Evolutionary conservation across 2,329 filamentous ascomycete genomes (phyloP).

Genomic region (Emmonsiellopsis sp.): DNA sequence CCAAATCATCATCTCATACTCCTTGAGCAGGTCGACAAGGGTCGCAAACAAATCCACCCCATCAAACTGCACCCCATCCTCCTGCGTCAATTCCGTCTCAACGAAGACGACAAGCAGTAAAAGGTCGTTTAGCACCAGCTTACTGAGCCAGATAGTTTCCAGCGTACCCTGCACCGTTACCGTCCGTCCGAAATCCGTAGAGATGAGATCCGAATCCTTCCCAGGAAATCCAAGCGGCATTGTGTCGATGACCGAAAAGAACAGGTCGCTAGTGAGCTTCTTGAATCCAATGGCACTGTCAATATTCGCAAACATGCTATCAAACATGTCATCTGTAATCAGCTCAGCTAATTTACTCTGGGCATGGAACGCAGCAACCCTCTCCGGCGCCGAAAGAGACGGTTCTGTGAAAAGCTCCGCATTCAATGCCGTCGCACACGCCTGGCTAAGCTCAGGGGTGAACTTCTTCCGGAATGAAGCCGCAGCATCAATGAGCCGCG

Average conservation of each 20-base stretch:
- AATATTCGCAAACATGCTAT: constrained; percentile 58
- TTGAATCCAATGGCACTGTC: constrained; percentile 52
- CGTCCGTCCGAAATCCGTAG: constrained; percentile 66
- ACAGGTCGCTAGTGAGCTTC: constrained; percentile 40
- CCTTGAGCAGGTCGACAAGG: constrained; percentile 60
- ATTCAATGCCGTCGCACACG: constrained; percentile 58
- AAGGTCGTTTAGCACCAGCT: constrained; percentile 69
- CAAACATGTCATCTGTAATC: constrained; percentile 72
- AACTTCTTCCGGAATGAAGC: constrained; percentile 61
- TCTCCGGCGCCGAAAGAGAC: constrained; percentile 58
- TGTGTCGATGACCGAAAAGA: constrained; percentile 42
- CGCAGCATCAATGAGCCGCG: constrained; percentile 59
- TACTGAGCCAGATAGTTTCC: constrained; percentile 64
- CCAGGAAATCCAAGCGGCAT: constrained; percentile 34
- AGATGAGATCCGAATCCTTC: constrained; percentile 34
- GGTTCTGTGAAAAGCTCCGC: constrained; percentile 67
- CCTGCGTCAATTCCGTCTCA: constrained; percentile 68
- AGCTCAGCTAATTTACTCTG: constrained; percentile 68
- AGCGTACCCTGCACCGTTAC: constrained; percentile 67
- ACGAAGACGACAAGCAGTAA: constrained; percentile 77
- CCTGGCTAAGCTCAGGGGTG: constrained; percentile 57
- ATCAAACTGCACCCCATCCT: constrained; percentile 62
- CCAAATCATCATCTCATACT: constrained; percentile 61
- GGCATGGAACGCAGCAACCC: constrained; percentile 70
- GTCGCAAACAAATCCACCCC: constrained; percentile 47